Conservation (phyloP, 1,284 basidiomycete species). For the Ustilago vetiveriae region DNA sequence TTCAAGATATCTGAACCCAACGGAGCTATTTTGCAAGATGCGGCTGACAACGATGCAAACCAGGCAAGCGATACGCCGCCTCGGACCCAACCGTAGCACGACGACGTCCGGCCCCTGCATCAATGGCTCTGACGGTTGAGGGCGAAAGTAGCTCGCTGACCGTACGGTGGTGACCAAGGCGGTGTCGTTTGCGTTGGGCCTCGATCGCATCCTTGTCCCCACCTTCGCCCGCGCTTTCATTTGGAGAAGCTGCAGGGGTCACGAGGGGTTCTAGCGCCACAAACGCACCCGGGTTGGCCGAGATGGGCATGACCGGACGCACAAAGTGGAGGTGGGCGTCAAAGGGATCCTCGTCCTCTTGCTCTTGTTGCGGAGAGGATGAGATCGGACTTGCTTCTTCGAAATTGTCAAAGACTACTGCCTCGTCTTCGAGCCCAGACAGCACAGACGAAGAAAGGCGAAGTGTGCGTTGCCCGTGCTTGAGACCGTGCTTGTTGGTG, state of each 20-base stretch:
- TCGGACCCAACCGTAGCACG: slow-evolving; percentile 35
- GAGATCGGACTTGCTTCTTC: slow-evolving; percentile 28
- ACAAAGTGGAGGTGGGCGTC: slow-evolving; percentile 36
- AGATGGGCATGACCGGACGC: slow-evolving; percentile 34
- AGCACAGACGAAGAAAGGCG: neutral
- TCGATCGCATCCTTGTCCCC: neutral
- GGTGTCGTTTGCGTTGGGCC: slow-evolving; percentile 17
- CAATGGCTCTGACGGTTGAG: neutral
- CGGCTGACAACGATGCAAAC: slow-evolving; percentile 3
- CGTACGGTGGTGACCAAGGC: slow-evolving; percentile 23
- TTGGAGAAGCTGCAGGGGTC: slow-evolving; percentile 2
- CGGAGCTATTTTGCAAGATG: slow-evolving; percentile 12
- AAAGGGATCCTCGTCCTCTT: slow-evolving; percentile 16
- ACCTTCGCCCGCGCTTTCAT: neutral
- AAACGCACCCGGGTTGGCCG: slow-evolving; percentile 28
- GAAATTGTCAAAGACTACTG: slow-evolving; percentile 45
- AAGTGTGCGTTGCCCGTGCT: neutral
- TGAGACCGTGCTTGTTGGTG: neutral
- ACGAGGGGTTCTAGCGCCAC: slow-evolving; percentile 12
- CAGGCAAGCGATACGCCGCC: slow-evolving; percentile 15
- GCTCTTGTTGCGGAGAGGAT: slow-evolving; percentile 15
- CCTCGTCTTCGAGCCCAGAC: slow-evolving; percentile 26
- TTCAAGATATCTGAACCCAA: too few species aligned
- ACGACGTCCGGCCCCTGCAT: slow-evolving; percentile 20
- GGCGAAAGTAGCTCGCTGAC: slow-evolving; percentile 21